A percentile compares a stretch with the other conserved stretches of the same genome.
Evolutionary conservation across 495 filamentous ascomycete genomes (phyloP).

Genomic region (Thozetella sp.): DNA sequence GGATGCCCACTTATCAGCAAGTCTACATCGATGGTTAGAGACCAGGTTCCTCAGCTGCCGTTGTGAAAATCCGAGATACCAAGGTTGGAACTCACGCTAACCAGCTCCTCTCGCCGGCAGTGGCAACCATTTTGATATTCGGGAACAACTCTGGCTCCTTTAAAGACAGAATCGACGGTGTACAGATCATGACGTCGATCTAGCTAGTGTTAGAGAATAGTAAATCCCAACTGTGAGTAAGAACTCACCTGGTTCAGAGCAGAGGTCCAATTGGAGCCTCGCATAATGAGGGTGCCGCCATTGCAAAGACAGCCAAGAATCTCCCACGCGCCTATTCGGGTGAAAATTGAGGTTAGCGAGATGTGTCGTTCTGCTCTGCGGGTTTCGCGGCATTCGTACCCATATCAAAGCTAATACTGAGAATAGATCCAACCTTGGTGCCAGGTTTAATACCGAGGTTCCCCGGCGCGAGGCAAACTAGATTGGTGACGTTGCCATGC

Average conservation of each 20-base stretch:
- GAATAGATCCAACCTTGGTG: slow-evolving; percentile 34
- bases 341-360: slow-evolving; percentile 1
- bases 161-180: slow-evolving; percentile 30
- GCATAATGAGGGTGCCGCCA: slow-evolving; percentile 32
- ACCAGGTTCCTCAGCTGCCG: slow-evolving; percentile 4
- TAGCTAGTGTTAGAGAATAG: too few species aligned
- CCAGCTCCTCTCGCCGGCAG: not conserved
- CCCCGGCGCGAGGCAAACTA: slow-evolving; percentile 26
- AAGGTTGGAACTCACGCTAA: slow-evolving; percentile 3
- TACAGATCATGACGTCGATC: slow-evolving; percentile 34
- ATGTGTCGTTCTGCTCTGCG: not conserved
- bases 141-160: slow-evolving; percentile 27
- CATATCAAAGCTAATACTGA: slow-evolving; percentile 42
- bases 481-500: slow-evolving; percentile 32
- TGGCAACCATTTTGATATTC: slow-evolving; percentile 32
- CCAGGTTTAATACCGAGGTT: slow-evolving; percentile 32
- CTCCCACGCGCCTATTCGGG: slow-evolving; percentile 32
- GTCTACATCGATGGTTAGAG: not conserved
- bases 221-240: too few species aligned
- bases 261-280: slow-evolving; percentile 23
- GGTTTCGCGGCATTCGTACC: slow-evolving; percentile 18
- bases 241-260: slow-evolving; percentile 2
- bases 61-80: slow-evolving; percentile 8
- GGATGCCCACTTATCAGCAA: slow-evolving; percentile 32
- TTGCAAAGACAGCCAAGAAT: slow-evolving; percentile 37